phyloP scores from a whole-genome alignment of 495 filamentous ascomycete species.

The Articulospora tetracladia region DNA sequence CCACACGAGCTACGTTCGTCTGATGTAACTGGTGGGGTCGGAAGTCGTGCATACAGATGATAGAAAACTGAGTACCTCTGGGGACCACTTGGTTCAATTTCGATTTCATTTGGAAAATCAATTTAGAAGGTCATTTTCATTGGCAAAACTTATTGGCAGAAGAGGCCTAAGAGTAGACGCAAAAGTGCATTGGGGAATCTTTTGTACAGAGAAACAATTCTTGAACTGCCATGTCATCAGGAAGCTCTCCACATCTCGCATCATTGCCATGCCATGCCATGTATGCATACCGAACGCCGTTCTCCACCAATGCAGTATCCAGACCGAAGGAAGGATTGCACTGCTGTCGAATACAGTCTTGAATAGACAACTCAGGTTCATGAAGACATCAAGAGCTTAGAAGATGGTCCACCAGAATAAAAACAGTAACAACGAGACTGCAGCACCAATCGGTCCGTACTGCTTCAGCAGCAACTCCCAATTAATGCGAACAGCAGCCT shows the following conservation, averaged over 20 bases:
- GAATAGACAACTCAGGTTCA: neutral
- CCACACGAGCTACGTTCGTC: no score
- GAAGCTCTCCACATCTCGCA: neutral
- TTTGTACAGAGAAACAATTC: neutral
- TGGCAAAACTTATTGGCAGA: no score
- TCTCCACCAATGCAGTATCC: neutral
- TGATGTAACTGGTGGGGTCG: no score
- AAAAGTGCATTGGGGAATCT: neutral
- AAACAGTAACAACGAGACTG: slow-evolving; percentile 75
- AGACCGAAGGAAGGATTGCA: neutral
- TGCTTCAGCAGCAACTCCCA: slow-evolving; percentile 97
- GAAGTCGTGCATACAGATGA: no score
- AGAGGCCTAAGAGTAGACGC: neutral
- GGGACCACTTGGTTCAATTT: no score
- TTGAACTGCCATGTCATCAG: neutral
- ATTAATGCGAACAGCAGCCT: slow-evolving; percentile 93
- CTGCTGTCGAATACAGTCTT: neutral
- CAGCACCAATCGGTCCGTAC: slow-evolving; percentile 83
- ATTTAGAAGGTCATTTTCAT: neutral
- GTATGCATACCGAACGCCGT: neutral
- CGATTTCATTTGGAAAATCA: neutral
- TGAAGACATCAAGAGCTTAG: slow-evolving; percentile 32
- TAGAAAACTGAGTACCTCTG: no score
- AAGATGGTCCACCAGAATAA: slow-evolving; percentile 95
- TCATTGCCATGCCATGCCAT: neutral